These are phyloP conservation scores for Debaryomyces hansenii DNA, from an alignment of 805 yeast genomes.

Conservation along the genomic window DNA sequence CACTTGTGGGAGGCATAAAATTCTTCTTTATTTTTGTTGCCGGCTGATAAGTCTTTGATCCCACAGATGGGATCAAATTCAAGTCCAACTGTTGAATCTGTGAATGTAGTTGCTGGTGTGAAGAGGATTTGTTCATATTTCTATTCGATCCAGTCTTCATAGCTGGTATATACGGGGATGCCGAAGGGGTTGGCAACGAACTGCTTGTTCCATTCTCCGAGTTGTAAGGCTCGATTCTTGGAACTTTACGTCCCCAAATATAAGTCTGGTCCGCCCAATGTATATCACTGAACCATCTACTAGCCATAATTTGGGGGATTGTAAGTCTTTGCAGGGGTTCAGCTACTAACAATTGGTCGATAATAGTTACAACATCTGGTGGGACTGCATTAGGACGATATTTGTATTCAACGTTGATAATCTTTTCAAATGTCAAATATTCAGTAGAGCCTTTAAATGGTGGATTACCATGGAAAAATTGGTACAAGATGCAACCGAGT, in stretches of 20 bases:
- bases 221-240: conserved; percentile 29
- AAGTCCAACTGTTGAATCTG: conserved; percentile 37
- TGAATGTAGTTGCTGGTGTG: conserved; percentile 39
- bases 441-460: conserved; percentile 89
- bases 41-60: conserved; percentile 29
- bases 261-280: conserved; percentile 41
- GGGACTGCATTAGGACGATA: conserved; percentile 36
- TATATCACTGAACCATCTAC: conserved; percentile 38
- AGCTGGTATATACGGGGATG: conserved; percentile 18
- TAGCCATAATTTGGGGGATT: conserved; percentile 31
- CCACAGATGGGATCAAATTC: conserved; percentile 31
- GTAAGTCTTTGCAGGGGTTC: conserved; percentile 34
- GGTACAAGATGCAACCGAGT: conserved; percentile 83
- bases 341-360: conserved; percentile 31
- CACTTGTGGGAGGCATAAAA: neutral
- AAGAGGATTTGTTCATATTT: conserved; percentile 34
- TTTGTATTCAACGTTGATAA: conserved; percentile 70
- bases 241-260: conserved; percentile 39
- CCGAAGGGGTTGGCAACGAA: neutral
- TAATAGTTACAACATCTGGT: conserved; percentile 24
- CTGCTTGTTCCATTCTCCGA: conserved; percentile 3
- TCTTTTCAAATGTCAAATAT: conserved; percentile 83
- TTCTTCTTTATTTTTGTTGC: conserved; percentile 32
- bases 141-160: conserved; percentile 37
- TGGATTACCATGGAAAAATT: conserved; percentile 78